Conservation (phyloP, 2,329 filamentous ascomycete genomes). For the Neofusicoccum umdonicola region DNA sequence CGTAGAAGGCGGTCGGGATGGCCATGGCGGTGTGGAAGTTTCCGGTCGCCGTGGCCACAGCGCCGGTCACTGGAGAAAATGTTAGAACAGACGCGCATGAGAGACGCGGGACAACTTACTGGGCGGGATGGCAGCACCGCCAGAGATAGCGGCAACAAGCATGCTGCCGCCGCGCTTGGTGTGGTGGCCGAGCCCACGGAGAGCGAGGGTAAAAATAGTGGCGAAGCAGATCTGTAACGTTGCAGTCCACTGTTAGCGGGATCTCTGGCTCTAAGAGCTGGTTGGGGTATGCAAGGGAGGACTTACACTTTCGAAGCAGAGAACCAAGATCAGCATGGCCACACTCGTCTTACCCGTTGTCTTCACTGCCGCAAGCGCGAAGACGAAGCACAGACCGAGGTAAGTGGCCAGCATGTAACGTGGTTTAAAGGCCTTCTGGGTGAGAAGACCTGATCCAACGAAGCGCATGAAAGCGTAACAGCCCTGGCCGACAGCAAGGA, state of each 20-base stretch:
- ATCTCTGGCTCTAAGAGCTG: not conserved
- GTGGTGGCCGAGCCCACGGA: slow-evolving; percentile 27
- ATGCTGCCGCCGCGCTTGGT: slow-evolving; percentile 30
- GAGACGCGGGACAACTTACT: slow-evolving; percentile 10
- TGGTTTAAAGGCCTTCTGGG: slow-evolving; percentile 18
- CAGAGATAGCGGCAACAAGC: slow-evolving; percentile 26
- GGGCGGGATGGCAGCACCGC: slow-evolving; percentile 29
- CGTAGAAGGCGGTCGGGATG: slow-evolving; percentile 22
- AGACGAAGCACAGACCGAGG: slow-evolving; percentile 21
- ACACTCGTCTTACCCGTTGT: slow-evolving; percentile 20
- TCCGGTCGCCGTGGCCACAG: slow-evolving; percentile 19
- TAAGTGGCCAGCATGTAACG: slow-evolving; percentile 22
- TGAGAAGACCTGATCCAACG: slow-evolving; percentile 21
- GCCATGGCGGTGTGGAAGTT: slow-evolving; percentile 23
- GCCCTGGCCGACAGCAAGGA: slow-evolving; percentile 24
- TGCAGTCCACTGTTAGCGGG: not conserved
- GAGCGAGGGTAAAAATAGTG: slow-evolving; percentile 27
- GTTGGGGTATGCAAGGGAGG: too few species aligned
- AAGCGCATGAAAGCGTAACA: slow-evolving; percentile 25
- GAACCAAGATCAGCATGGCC: slow-evolving; percentile 21
- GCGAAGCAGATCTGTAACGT: slow-evolving; percentile 20
- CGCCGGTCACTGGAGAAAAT: slow-evolving; percentile 18
- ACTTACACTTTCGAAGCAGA: slow-evolving; percentile 22
- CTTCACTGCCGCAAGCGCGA: slow-evolving; percentile 19
- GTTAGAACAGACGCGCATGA: not conserved